These are phyloP conservation scores for Beauveria asiatica DNA, from an alignment of 2,329 filamentous ascomycete species.

Conservation along the genomic window DNA sequence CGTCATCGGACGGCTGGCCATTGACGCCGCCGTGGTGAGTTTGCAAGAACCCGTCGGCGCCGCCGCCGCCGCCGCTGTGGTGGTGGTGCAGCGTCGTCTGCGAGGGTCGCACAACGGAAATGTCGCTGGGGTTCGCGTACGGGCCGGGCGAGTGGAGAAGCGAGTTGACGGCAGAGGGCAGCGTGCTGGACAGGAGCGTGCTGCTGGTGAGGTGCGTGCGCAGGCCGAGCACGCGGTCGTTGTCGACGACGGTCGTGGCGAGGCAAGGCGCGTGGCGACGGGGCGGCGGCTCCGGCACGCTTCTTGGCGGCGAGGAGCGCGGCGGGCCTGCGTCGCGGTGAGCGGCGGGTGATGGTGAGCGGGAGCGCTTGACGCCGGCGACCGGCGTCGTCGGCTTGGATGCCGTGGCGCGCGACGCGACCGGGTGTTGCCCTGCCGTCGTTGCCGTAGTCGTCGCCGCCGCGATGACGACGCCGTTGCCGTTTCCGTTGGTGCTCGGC, in stretches of 20 bases:
- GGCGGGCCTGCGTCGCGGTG: not conserved
- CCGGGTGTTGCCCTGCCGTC: not conserved
- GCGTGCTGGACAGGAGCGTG: constrained; percentile 3
- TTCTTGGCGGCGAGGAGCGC: not conserved
- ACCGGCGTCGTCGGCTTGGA: constrained; percentile 24
- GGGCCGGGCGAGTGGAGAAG: constrained; percentile 22
- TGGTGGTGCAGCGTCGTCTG: constrained; percentile 25
- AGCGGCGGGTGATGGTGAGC: not conserved
- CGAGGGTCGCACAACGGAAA: constrained; percentile 34
- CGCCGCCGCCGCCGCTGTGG: constrained; percentile 10
- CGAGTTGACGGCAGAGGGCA: not conserved
- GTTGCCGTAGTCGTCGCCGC: constrained; percentile 13
- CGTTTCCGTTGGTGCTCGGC: constrained; percentile 14
- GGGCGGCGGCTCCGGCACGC: not conserved
- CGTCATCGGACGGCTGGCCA: constrained; percentile 21
- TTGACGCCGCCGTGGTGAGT: constrained; percentile 23
- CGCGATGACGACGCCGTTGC: constrained; percentile 12
- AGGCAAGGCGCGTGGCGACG: not conserved
- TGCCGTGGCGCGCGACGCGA: not conserved
- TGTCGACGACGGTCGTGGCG: constrained; percentile 1
- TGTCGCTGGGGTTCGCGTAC: constrained; percentile 41
- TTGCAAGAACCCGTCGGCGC: constrained; percentile 14
- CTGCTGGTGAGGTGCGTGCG: constrained; percentile 12
- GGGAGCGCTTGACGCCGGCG: constrained; percentile 10
- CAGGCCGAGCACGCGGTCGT: constrained; percentile 13